Evolutionary conservation across 2,329 filamentous ascomycete species (phyloP), one percentile per base, ranked within the genome.

Genomic region (Colletotrichum cereale): DNA sequence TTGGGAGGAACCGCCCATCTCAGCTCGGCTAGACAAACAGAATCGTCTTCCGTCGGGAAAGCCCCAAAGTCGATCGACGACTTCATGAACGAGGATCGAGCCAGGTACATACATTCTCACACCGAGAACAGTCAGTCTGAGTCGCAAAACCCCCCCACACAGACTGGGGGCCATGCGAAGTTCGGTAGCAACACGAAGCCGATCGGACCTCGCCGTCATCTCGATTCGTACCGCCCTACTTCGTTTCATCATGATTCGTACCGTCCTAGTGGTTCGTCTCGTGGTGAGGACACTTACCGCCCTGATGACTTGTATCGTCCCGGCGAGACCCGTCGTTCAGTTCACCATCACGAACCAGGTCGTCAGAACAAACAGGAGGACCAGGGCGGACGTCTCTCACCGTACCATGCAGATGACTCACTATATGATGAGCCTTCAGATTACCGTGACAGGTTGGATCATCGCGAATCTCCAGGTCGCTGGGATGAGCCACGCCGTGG

Each of bases 31-130:
- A 34, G 38, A 21, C 16, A 26, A 53, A 36, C 14, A 53, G 38
- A 40, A 21, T 3, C 21, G 26, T 3, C 14, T 52, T 31, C 56
- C 29, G 3, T 12, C n/a, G 18, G 12, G 24, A 42, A 44, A 61
- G 42, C 8, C 18, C 26, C 26, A 24, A 34, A 29, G 8, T 4
- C 40, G 8, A n/a, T 36, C 24, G 38, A 47, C 14, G 29, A 29
- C 21, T 50, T 42, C n/a, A 71, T 72, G 38, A 69, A 58, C 16
- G 31, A 64, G 40, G 69, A 64, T 8, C 48, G 69, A 16, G 60
- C 53, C 21, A 47, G 65, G 16, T 68, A 53, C n/a, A 60, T 72
- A 38, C 36, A 53, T 16, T 29, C 42, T 14, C 47, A 50, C 8
- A 57, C 64, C 16, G 50, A 58, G 8, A 57, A 66, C 42, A 57